Conservation (phyloP, 2,329 filamentous ascomycete species). For the Curvularia hawaiiensis region DNA sequence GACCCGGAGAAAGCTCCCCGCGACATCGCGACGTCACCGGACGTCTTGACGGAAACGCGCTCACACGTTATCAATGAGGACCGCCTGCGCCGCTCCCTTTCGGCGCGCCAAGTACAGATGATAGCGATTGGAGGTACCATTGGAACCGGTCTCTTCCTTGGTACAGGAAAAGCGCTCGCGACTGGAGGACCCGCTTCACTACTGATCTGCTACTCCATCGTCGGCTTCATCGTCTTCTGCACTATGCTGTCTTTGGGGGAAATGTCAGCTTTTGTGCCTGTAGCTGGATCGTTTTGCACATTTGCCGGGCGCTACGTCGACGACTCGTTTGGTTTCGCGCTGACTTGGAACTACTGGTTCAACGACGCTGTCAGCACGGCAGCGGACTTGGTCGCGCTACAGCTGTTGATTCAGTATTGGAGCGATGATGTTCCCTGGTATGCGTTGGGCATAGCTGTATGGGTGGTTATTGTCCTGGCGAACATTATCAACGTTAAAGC, state of each 20-base stretch:
- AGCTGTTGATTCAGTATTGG: constrained; percentile 45
- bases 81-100: constrained; percentile 32
- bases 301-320: constrained; percentile 50
- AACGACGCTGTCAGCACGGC: constrained; percentile 41
- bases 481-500: constrained; percentile 46
- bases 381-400: constrained; percentile 43
- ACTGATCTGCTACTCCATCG: constrained; percentile 47
- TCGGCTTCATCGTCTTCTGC: constrained; percentile 37
- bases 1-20: constrained; percentile 26
- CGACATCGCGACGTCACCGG: constrained; percentile 18
- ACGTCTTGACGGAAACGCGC: constrained; percentile 14
- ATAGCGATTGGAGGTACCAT: constrained; percentile 66
- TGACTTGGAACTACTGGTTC: constrained; percentile 43
- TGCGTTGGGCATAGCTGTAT: constrained; percentile 37
- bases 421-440: constrained; percentile 42
- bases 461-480: constrained; percentile 41
- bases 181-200: constrained; percentile 50
- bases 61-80: constrained; percentile 30
- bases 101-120: constrained; percentile 62
- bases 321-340: constrained; percentile 64
- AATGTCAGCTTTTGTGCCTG: constrained; percentile 46
- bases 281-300: constrained; percentile 40
- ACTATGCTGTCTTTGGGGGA: constrained; percentile 47
- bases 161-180: constrained; percentile 59
- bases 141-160: constrained; percentile 65